These are phyloP conservation scores for Neofusicoccum sp. DNA, from an alignment of 2,329 filamentous ascomycete species.

Conservation along the genomic window DNA sequence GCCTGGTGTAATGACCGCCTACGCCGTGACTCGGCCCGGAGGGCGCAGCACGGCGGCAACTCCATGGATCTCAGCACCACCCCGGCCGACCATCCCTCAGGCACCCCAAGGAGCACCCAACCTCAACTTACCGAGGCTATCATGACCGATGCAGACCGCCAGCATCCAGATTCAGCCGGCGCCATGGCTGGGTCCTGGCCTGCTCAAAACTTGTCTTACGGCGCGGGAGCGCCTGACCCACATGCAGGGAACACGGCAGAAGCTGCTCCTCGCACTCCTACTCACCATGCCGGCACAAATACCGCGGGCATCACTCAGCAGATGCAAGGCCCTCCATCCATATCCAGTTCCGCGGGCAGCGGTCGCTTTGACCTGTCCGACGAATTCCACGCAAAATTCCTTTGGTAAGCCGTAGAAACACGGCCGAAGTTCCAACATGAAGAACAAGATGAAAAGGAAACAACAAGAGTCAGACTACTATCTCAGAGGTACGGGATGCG, in stretches of 20 bases:
- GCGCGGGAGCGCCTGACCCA: neutral
- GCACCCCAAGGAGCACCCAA: neutral
- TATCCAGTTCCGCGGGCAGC: neutral
- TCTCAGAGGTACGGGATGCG: neutral
- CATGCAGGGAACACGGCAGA: neutral
- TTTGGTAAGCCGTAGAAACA: neutral
- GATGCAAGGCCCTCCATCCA: neutral
- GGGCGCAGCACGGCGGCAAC: neutral
- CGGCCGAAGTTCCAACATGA: no score
- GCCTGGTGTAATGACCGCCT: conserved; percentile 10
- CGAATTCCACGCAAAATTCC: conserved; percentile 15
- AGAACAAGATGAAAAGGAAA: neutral
- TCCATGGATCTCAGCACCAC: neutral
- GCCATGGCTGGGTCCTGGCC: neutral
- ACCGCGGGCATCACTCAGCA: neutral
- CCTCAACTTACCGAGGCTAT: conserved; percentile 1
- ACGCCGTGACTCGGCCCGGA: neutral
- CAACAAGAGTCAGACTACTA: neutral
- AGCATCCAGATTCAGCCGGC: neutral
- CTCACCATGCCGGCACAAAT: neutral
- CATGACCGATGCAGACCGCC: neutral
- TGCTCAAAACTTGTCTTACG: neutral
- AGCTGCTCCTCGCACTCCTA: neutral
- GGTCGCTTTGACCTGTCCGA: conserved; percentile 10
- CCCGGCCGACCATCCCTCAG: neutral